Base-by-base conservation (phyloP, 352 stramenopile genomes). In the Pythium brachiatum region DNA sequence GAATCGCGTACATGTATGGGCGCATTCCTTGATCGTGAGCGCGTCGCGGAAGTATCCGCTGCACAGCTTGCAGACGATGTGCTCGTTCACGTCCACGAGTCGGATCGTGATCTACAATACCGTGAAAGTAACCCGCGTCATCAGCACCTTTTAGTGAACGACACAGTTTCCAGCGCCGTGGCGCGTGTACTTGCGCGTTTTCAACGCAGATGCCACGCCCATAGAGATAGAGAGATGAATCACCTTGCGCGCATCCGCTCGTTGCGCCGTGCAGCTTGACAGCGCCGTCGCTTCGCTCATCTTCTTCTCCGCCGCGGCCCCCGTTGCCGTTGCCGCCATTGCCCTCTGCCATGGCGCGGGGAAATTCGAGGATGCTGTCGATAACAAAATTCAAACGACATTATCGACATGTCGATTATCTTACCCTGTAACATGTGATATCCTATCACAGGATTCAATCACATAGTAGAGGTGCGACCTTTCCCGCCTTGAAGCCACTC, bases 21-120 rank as follows among this genome's bases (percentile, higher is more conserved):
- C 67, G 62, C 85, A 94, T 67, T 94, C 85, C 44, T 86, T 83
- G 46, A 91, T 80, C 50, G 80, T 88, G 48, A 89, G 83, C 0
- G 85, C 75, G 46, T 91, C 79, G 16, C 73, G 70, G 20, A 90
- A 69, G 62, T 92, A 92, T 13, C 85, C 85, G 12, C 75, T 64
- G 67, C 85, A 94, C 16, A 94, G 46, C 38, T 62, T 72, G 63
- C 83, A 94, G 47, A 80, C 68, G 51, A 89, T 81, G 41, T 86
- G 81, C 34, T 76, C 60, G 54, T 84, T 84, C 29, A 87, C 72
- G 36, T 79, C 60, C 7, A 74, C 55, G 29, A 86, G 72, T 13
- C 67, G 63, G 59, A 89, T 61, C 26, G 74, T 74, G 48, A 79
- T 68, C 79, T 88, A 41, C 44, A 34, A n/a, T n/a, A n/a, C n/a